A percentile compares a stretch with the other conserved stretches of the same genome.
phyloP scores from a whole-genome alignment of 306 rosid genomes.

The Fagus sylvatica region DNA sequence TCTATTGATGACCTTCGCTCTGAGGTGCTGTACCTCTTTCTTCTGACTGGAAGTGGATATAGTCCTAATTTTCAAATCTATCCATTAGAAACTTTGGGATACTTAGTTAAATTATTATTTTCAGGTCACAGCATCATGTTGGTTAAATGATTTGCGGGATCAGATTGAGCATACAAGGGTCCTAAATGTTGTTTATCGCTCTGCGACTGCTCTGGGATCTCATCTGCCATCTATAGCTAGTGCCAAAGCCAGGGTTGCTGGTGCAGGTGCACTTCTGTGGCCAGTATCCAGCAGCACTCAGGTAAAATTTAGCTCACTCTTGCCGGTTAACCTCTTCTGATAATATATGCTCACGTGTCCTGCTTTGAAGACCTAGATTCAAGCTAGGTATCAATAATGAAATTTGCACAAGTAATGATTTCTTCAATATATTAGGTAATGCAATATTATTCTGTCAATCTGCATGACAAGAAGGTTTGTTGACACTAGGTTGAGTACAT shows the following conservation, averaged over 20 bases:
- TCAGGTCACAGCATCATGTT: slow-evolving; percentile 91
- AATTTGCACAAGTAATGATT: background rate
- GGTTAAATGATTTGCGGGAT: slow-evolving; percentile 92
- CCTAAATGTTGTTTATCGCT: slow-evolving; percentile 86
- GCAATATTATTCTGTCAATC: background rate
- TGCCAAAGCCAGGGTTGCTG: slow-evolving; percentile 89
- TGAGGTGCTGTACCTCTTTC: slow-evolving; percentile 56
- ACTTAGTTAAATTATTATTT: slow-evolving; percentile 16
- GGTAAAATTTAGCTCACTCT: slow-evolving; percentile 43
- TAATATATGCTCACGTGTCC: background rate
- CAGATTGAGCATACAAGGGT: slow-evolving; percentile 87
- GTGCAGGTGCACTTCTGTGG: slow-evolving; percentile 80
- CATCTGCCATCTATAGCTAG: slow-evolving; percentile 82
- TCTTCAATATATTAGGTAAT: background rate
- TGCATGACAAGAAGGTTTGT: background rate
- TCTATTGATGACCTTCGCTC: slow-evolving; percentile 89
- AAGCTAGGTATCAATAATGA: background rate
- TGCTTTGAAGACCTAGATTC: background rate
- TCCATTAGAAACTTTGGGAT: background rate
- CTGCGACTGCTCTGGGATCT: slow-evolving; percentile 95
- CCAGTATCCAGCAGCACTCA: slow-evolving; percentile 94
- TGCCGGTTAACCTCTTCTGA: slow-evolving; percentile 5
- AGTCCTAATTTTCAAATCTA: background rate
- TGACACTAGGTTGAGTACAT: background rate
- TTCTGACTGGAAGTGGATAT: slow-evolving; percentile 17